phyloP scores from a whole-genome alignment of 352 stramenopile species.

The Peronospora destructor region DNA sequence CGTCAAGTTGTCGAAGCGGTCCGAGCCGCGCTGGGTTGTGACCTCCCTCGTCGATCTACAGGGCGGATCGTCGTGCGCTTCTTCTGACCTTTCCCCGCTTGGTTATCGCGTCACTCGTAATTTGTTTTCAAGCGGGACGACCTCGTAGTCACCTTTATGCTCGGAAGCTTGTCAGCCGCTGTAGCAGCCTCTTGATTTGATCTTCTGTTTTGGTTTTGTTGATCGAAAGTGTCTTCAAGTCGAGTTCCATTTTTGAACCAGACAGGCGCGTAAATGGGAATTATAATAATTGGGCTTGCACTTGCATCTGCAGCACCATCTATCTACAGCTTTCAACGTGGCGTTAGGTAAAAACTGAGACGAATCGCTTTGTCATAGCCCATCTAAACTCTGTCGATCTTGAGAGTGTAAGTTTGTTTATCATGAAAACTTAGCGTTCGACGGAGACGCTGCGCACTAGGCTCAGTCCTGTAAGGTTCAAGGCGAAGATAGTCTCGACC shows the following conservation, averaged over 20 bases:
- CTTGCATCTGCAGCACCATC: constrained; percentile 12
- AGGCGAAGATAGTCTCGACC: too few species aligned
- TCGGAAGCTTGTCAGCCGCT: constrained; percentile 13
- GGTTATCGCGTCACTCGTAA: constrained; percentile 17
- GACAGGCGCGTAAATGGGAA: constrained; percentile 46
- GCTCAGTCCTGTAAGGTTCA: too few species aligned
- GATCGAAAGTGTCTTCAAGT: constrained; percentile 43
- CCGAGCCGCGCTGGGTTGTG: constrained; percentile 17
- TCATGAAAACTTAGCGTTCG: too few species aligned
- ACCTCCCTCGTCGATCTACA: constrained; percentile 22
- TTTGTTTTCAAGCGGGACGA: constrained; percentile 37
- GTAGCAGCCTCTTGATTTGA: constrained; percentile 32
- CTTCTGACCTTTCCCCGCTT: constrained; percentile 32
- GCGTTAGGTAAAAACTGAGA: background rate
- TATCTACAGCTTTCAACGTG: constrained; percentile 25
- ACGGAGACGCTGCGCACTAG: too few species aligned
- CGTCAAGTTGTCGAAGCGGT: constrained; percentile 53
- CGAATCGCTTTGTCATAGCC: too few species aligned
- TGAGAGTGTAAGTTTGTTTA: too few species aligned
- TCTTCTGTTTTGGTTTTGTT: constrained; percentile 36
- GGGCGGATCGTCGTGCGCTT: constrained; percentile 35
- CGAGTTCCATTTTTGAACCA: constrained; percentile 61
- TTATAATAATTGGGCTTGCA: constrained; percentile 43
- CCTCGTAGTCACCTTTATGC: constrained; percentile 29
- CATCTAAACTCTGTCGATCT: too few species aligned